These are phyloP conservation scores for Meredithiella fracta DNA, from an alignment of 2,329 filamentous ascomycete species.

Conservation along the genomic window DNA sequence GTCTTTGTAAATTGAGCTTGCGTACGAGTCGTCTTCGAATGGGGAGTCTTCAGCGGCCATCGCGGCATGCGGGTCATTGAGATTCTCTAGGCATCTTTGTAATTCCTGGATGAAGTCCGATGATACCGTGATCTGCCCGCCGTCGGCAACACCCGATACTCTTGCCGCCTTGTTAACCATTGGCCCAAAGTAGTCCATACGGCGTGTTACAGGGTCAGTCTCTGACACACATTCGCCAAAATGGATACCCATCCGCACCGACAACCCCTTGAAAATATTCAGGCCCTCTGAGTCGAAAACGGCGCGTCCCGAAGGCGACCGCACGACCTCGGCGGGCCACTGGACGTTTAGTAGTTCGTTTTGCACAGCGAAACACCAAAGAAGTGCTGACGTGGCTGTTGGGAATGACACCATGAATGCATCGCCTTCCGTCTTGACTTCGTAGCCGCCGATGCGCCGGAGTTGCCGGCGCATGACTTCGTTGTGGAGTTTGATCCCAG, in stretches of 20 bases:
- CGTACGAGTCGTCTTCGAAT: conserved; percentile 52
- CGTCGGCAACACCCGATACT: conserved; percentile 87
- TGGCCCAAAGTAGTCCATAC: conserved; percentile 98
- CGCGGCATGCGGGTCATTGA: conserved; percentile 46
- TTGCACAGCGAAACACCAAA: conserved; percentile 96
- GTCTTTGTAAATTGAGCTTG: conserved; percentile 70
- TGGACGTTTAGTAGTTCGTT: conserved; percentile 69
- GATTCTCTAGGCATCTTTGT: conserved; percentile 74
- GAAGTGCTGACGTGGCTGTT: conserved; percentile 78
- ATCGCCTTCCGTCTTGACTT: conserved; percentile 98
- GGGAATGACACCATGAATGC: conserved; percentile 99
- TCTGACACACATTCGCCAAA: conserved; percentile 92
- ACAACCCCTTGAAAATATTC: conserved; percentile 83
- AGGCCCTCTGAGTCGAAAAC: conserved; percentile 70
- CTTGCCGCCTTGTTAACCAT: conserved; percentile 97
- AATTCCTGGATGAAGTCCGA: conserved; percentile 96
- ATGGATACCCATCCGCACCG: conserved; percentile 94
- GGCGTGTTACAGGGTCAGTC: conserved; percentile 84
- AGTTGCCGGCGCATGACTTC: conserved; percentile 89
- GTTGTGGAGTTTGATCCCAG: conserved; percentile 93
- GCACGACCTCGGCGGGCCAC: conserved; percentile 88
- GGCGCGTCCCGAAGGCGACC: conserved; percentile 69
- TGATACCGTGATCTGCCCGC: conserved; percentile 91
- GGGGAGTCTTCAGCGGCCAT: conserved; percentile 39
- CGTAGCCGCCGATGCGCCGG: conserved; percentile 85